These are phyloP conservation scores for Talaromyces borbonicus DNA, from an alignment of 495 filamentous ascomycete species.

Conservation along the genomic window DNA sequence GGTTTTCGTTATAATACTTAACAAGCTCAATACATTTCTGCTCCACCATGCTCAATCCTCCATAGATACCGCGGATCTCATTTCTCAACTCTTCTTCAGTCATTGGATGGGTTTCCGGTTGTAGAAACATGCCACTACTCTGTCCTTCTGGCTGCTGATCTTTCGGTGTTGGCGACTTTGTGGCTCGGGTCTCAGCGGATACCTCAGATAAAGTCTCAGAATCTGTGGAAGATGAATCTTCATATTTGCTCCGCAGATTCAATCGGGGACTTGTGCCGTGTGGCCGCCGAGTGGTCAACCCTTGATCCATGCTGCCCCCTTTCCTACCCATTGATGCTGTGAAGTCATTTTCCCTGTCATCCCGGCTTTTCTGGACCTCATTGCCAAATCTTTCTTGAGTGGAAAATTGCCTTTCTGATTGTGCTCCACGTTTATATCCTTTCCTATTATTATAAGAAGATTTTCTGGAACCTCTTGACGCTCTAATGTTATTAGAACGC, in stretches of 20 bases:
- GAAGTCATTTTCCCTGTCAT: background rate
- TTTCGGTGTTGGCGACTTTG: background rate
- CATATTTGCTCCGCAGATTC: too few species aligned
- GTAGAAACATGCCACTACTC: conserved; percentile 6
- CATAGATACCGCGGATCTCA: conserved; percentile 68
- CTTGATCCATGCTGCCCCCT: background rate
- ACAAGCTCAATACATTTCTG: conserved; percentile 68
- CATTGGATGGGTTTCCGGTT: conserved; percentile 54
- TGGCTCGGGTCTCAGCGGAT: background rate
- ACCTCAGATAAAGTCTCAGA: background rate
- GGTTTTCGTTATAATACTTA: conserved; percentile 40
- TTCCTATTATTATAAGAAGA: too few species aligned
- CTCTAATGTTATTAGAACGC: too few species aligned
- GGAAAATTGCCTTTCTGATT: too few species aligned
- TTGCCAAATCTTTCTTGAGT: conserved; percentile 1
- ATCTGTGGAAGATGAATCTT: background rate
- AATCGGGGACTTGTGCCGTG: too few species aligned
- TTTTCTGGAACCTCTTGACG: too few species aligned
- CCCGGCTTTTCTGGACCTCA: background rate
- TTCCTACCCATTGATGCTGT: background rate
- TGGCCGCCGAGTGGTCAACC: background rate
- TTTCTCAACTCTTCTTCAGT: conserved; percentile 48
- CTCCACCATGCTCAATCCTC: conserved; percentile 69
- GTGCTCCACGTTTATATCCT: too few species aligned
- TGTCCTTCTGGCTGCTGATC: background rate